Base-by-base conservation (phyloP, 306 rosid species). In the Rosa persica region DNA sequence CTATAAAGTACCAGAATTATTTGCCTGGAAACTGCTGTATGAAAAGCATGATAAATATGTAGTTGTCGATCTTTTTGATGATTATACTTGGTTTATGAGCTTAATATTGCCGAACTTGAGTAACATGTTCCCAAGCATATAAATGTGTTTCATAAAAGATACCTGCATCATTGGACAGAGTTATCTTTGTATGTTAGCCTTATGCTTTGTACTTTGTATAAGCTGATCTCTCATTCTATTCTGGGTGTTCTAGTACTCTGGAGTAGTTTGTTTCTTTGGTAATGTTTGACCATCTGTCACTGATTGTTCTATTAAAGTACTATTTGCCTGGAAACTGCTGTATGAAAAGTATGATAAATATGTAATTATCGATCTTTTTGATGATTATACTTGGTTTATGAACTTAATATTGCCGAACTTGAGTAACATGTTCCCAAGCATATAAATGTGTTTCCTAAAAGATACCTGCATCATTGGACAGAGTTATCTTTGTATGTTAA, bases 191-290 rank as follows among this genome's bases (percentile, higher is more conserved):
- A 60, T 60, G n/a, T 34, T 65, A 34, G n/a, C n/a, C n/a, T n/a
- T n/a, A n/a, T n/a, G n/a, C n/a, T 74, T 51, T 68, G 51, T 23
- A 19, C 57, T 42, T 71, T 2, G 3, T 46, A 69, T 67, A 48
- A 57, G 67, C 57, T 62, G 25, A 55, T 76, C 39, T 70, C 68
- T 34, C 38, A 52, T 19, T 64, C 44, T 34, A 20, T 64, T 49
- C 12, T 42, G 47, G 40, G 36, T 65, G 23, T 67, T 72, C 76
- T 49, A 15, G 60, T 39, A 47, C 23, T 47, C 8, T 64, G 69
- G 36, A 64, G 69, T 64, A 64, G 19, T 30, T 64, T 64, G 22
- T 36, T 65, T 64, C 22, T 64, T 36, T 65, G 44, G 44, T 34
- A 36, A 65, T 16, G 43, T 16, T 16, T 65, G n/a, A 36, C 23